Base-by-base conservation (phyloP, 352 stramenopile genomes). In the Pythium phragmitis region DNA sequence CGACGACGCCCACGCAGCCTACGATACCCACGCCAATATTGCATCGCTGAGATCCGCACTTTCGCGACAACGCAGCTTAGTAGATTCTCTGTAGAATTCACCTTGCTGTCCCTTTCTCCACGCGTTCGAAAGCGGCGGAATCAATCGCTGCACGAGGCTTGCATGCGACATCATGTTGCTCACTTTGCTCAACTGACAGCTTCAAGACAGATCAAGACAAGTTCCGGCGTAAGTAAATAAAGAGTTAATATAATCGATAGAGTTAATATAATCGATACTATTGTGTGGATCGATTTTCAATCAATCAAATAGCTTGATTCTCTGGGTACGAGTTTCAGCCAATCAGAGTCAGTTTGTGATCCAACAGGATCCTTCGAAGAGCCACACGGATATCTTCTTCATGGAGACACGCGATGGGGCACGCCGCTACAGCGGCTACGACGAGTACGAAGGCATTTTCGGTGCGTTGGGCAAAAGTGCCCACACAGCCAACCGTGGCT, bases 1-100 rank as follows among this genome's bases (percentile, higher is more conserved):
- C 97, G 12, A 99, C 74, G 28, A 99, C 80, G 14, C 88, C 97
- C 23, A 99, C 75, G 68, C 85, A 83, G 16, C 87, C 87, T 95
- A 49, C 33, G 65, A 41, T 51, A 13, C 39, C 7, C 26, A 43
- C 19, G 9, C n/a, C 16, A 48, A 41, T 30, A 41, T 21, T 9
- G 13, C 17, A 28, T 42, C 8, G 23, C 52, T 65, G 13, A 52
- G 9, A 39, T 17, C 57, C 37, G 39, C 47, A 21, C 8, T 33
- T 33, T 7, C 55, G 37, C 43, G 33, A 1, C 3, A 16, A 9
- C 11, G 33, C 14, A 54, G 11, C 17, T 52, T 26, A 46, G n/a
- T 48, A 33, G n/a, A 4, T 39, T 2, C 28, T 26, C n/a, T 21
- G 5, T 39, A 14, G 54, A 23, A 2, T 13, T 50, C 13, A 88